These are phyloP conservation scores for Cornus kousa DNA, from an alignment of 148 eudicot genomes.

Conservation along the genomic window DNA sequence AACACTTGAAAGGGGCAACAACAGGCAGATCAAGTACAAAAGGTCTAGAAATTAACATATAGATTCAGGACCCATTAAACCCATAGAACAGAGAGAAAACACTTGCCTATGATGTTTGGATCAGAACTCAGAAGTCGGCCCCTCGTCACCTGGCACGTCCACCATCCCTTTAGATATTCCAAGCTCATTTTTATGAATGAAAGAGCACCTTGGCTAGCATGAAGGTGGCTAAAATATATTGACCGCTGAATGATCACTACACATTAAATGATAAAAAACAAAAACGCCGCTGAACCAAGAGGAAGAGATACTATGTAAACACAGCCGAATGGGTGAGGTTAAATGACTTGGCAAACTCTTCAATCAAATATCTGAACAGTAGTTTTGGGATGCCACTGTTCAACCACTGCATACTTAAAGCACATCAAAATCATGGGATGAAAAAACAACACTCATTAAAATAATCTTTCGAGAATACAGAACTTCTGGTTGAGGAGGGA, in stretches of 20 bases:
- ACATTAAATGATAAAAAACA: slow-evolving; percentile 9
- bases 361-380: background rate
- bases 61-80: slow-evolving; percentile 19
- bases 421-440: background rate
- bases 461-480: too few relatives aligned
- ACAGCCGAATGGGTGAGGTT: slow-evolving; percentile 4
- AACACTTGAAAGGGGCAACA: background rate
- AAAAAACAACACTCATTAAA: background rate
- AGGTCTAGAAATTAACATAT: slow-evolving; percentile 10
- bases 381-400: slow-evolving; percentile 2
- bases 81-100: slow-evolving; percentile 34
- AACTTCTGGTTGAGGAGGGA: too few relatives aligned
- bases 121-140: slow-evolving; percentile 11
- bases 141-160: slow-evolving; percentile 27
- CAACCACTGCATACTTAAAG: slow-evolving; percentile 1
- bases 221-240: slow-evolving; percentile 20
- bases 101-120: slow-evolving; percentile 47
- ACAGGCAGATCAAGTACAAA: slow-evolving; percentile 6
- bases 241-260: slow-evolving; percentile 21
- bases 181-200: slow-evolving; percentile 7
- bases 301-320: slow-evolving; percentile 3
- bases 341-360: slow-evolving; percentile 1
- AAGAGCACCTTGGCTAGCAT: slow-evolving; percentile 11
- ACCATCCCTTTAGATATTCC: slow-evolving; percentile 24
- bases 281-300: slow-evolving; percentile 17